Percentiles rank a stretch among this genome's conserved stretches.
phyloP scores from a whole-genome alignment of 169 alveolate species.

The Neospora caninum region DNA sequence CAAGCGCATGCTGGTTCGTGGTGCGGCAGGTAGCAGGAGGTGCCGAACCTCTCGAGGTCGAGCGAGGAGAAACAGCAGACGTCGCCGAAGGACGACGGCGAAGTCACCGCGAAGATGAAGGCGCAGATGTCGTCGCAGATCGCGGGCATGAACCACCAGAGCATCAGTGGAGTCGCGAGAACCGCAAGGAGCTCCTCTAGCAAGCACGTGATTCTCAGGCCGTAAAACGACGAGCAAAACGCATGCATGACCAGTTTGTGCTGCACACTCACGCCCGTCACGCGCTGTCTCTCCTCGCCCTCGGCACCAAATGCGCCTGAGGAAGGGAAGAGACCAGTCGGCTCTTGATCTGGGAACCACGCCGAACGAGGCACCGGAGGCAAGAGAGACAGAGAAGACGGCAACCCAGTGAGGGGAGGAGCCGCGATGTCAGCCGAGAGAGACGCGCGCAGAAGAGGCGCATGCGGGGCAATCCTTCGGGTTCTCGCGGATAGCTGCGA shows the following conservation, averaged over 20 bases:
- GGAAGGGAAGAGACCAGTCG: not conserved
- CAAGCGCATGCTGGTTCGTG: not conserved
- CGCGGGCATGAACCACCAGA: slow-evolving; percentile 29
- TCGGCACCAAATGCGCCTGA: not conserved
- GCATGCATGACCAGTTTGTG: slow-evolving; percentile 45
- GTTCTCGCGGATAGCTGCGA: too few species aligned
- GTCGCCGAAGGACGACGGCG: slow-evolving; percentile 38
- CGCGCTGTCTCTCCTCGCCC: not conserved
- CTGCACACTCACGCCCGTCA: slow-evolving; percentile 18
- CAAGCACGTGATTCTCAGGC: slow-evolving; percentile 42
- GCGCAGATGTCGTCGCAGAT: slow-evolving; percentile 44
- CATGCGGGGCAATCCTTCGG: too few species aligned
- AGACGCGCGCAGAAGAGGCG: too few species aligned
- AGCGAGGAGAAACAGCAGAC: slow-evolving; percentile 48
- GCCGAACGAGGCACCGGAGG: not conserved
- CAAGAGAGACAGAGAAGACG: not conserved
- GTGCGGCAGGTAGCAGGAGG: slow-evolving; percentile 26
- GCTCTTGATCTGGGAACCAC: not conserved
- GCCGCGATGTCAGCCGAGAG: not conserved
- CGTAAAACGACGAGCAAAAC: slow-evolving; percentile 36
- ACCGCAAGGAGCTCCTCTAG: slow-evolving; percentile 53
- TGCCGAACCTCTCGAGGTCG: slow-evolving; percentile 35
- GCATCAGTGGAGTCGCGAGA: slow-evolving; percentile 36
- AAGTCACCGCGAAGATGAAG: not conserved
- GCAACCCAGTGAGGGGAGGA: not conserved